Base-by-base conservation (phyloP, 176 grass and related monocot genomes). In the Echinochloa phyllopogon region DNA sequence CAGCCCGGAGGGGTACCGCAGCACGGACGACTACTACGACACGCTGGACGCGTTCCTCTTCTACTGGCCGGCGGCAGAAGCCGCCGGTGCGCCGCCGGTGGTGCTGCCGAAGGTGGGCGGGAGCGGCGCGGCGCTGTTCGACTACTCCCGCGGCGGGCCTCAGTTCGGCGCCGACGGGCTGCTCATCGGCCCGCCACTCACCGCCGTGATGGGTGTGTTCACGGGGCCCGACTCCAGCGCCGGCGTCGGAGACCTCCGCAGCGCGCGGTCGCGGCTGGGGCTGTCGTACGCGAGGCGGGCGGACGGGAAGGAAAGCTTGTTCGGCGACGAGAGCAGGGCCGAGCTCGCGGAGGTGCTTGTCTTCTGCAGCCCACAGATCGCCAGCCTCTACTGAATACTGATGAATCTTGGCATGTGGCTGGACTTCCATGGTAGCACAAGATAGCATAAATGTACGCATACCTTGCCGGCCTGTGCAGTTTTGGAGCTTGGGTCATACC, bases 11-110 rank as follows among this genome's bases (percentile, higher is more conserved):
- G 95, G 91, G 5, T 93, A 98, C 72, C 86, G 93, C 59, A 95
- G 93, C 91, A 98, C 95, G 23, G 93, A 98, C 67, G 93, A 98
- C 85, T 98, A 95, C 86, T 98, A 92, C 60, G 95, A 98, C 83
- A 93, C 89, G 59, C 89, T 98, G 3, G 87, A 92, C 65, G 87
- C 93, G 49, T 98, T 98, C 83, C 93, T 98, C 64, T 98, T 98
- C 85, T 98, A 98, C 62, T 98, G 91, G 93, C 77, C 63, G 8
- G 53, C 57, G 39, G 56, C 7, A 6, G 49, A 13, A 62, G 15
- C 64, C 18, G 4, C 9, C 20, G 20, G 17, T 17, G 6, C 27
- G 76, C 2, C 39, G 59, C 18, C 16, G 37, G 70, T 88, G 55
- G 70, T 90, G 15, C 79, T 95, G 59, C 91, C 85, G 1, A 98